Conservation (phyloP, 2,329 filamentous ascomycete species). For the Bipolaris gigantea region DNA sequence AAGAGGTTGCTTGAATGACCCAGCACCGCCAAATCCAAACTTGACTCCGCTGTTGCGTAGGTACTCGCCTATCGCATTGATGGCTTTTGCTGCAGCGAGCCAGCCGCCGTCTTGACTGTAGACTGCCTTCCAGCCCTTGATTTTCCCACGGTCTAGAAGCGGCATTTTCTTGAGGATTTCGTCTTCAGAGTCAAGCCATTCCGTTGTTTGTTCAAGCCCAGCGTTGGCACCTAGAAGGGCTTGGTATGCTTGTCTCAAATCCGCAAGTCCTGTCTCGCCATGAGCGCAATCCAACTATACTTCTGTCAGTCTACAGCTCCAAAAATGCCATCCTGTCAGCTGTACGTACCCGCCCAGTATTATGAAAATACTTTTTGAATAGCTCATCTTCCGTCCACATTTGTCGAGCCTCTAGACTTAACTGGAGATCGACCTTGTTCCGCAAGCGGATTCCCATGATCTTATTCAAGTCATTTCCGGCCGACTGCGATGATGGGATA, state of each 20-base stretch:
- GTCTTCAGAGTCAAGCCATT: conserved; percentile 52
- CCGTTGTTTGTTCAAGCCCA: conserved; percentile 44
- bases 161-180: conserved; percentile 49
- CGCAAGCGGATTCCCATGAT: conserved; percentile 48
- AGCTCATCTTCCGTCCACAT: conserved; percentile 52
- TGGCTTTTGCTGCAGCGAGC: conserved; percentile 53
- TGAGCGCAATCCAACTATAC: conserved; percentile 35
- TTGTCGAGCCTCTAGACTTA: conserved; percentile 39
- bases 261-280: conserved; percentile 45
- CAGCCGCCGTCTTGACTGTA: conserved; percentile 51
- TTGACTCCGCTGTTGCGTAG: conserved; percentile 46
- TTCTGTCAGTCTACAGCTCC: neutral
- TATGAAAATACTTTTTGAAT: conserved; percentile 53
- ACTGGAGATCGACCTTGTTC: conserved; percentile 45
- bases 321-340: neutral
- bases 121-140: conserved; percentile 53
- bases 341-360: conserved; percentile 43
- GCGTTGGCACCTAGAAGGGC: conserved; percentile 35
- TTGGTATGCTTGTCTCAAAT: conserved; percentile 44
- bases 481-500: conserved; percentile 52
- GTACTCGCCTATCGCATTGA: conserved; percentile 50
- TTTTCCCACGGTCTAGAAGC: conserved; percentile 45
- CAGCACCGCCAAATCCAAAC: conserved; percentile 49
- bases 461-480: conserved; percentile 57
- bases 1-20: conserved; percentile 50